phyloP scores from a whole-genome alignment of 106 monocot species.

The Chionographis japonica region DNA sequence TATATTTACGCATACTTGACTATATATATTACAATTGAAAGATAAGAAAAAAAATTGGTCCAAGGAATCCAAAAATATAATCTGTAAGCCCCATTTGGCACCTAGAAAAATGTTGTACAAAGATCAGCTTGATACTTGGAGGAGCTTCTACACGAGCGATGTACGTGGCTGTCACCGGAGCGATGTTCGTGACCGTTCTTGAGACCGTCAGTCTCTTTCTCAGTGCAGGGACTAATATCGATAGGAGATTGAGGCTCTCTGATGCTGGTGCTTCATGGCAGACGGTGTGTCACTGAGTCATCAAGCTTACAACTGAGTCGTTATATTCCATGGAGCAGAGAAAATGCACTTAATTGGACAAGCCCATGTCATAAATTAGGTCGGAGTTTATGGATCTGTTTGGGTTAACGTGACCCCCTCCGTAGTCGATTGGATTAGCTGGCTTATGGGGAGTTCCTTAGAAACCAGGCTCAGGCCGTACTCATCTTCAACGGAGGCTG shows the following conservation, averaged over 20 bases:
- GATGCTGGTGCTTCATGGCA: slow-evolving; percentile 16
- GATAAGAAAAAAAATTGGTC: too few species aligned
- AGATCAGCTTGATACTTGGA: too few species aligned
- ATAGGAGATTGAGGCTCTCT: slow-evolving; percentile 57
- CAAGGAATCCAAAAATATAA: too few species aligned
- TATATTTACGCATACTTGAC: too few species aligned
- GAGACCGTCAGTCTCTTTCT: slow-evolving; percentile 27
- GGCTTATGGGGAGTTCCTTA: slow-evolving; percentile 46
- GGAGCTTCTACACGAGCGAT: slow-evolving; percentile 38
- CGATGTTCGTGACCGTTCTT: slow-evolving; percentile 68
- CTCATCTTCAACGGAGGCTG: slow-evolving; percentile 36
- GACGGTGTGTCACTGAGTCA: slow-evolving; percentile 18
- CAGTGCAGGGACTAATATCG: slow-evolving; percentile 54
- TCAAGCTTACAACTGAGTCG: slow-evolving; percentile 39
- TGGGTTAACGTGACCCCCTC: slow-evolving; percentile 61
- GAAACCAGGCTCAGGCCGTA: slow-evolving; percentile 32
- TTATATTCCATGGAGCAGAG: slow-evolving; percentile 73
- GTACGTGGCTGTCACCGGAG: slow-evolving; percentile 31
- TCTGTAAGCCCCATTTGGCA: too few species aligned
- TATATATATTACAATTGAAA: too few species aligned
- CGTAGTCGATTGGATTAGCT: slow-evolving; percentile 65
- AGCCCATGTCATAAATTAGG: slow-evolving; percentile 44
- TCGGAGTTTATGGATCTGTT: slow-evolving; percentile 61
- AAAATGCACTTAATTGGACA: slow-evolving; percentile 37
- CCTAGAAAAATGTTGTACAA: too few species aligned